Percentiles rank a stretch among this genome's conserved stretches.
phyloP scores from a whole-genome alignment of 1,284 basidiomycete species.

The Schizophyllum amplum region DNA sequence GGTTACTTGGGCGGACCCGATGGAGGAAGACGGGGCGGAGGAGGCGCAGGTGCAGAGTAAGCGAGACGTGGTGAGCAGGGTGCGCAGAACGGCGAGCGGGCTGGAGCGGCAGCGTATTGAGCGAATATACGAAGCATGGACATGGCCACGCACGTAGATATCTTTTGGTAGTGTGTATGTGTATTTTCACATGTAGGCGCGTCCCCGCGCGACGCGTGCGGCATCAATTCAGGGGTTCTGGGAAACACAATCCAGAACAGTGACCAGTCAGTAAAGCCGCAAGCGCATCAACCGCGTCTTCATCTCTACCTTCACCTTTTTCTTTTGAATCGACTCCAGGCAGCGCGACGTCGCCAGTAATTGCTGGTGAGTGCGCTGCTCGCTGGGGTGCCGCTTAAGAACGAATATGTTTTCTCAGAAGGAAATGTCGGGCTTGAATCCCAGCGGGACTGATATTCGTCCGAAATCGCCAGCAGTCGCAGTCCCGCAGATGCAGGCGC shows the following conservation, averaged over 20 bases:
- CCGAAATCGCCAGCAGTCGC: neutral
- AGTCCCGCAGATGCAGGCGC: neutral
- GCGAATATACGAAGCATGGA: constrained; percentile 59
- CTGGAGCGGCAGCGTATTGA: constrained; percentile 65
- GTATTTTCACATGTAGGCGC: too few species aligned
- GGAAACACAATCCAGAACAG: too few species aligned
- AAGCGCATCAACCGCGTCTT: too few species aligned
- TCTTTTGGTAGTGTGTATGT: neutral
- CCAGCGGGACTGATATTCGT: neutral
- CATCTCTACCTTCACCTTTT: neutral
- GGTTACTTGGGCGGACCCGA: constrained; percentile 25
- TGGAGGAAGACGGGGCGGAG: constrained; percentile 31
- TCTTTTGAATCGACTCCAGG: neutral
- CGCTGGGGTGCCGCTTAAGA: neutral
- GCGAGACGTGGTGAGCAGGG: constrained; percentile 46
- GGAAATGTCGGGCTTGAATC: neutral
- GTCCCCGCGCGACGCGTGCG: too few species aligned
- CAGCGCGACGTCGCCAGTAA: neutral
- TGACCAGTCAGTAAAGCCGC: too few species aligned
- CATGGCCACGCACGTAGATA: constrained; percentile 29
- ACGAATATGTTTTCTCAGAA: neutral
- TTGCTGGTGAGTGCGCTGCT: neutral
- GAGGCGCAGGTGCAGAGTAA: constrained; percentile 41
- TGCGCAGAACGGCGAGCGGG: constrained; percentile 46
- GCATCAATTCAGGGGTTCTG: neutral